phyloP scores from a whole-genome alignment of 2,329 filamentous ascomycete species.

The Samsoniella hepiali region DNA sequence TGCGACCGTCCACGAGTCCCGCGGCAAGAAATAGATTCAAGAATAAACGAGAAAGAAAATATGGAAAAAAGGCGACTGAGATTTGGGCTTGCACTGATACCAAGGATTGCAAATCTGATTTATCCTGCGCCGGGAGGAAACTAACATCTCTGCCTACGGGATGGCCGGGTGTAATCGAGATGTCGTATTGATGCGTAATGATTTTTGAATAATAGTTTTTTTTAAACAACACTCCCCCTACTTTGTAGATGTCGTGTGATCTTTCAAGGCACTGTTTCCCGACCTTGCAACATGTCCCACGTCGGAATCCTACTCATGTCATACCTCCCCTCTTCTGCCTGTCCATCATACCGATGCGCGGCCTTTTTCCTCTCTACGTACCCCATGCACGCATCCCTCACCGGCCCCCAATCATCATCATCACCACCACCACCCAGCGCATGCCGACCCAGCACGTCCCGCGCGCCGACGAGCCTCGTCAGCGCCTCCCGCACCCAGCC shows the following conservation, averaged over 20 bases:
- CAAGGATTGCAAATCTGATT: slow-evolving; percentile 9
- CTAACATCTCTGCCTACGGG: not conserved
- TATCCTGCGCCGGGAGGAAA: not conserved
- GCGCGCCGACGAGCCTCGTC: too few species aligned
- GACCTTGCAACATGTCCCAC: not conserved
- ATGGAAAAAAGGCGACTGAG: not conserved
- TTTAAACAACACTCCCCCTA: not conserved
- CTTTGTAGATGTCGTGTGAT: too few species aligned
- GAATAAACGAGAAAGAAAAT: not conserved
- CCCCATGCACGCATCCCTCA: too few species aligned
- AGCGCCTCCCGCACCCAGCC: too few species aligned
- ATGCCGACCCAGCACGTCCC: too few species aligned
- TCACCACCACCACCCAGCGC: too few species aligned
- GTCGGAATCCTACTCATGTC: not conserved
- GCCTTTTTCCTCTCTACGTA: not conserved
- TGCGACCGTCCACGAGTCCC: slow-evolving; percentile 64
- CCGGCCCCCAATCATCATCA: too few species aligned
- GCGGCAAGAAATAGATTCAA: slow-evolving; percentile 44
- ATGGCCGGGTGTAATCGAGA: not conserved
- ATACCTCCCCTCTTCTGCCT: not conserved
- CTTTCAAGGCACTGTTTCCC: not conserved
- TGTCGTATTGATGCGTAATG: slow-evolving; percentile 3
- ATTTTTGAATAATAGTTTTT: not conserved
- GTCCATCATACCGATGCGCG: not conserved
- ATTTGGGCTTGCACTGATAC: slow-evolving; percentile 4